Evolutionary conservation across 768 basidiomycete species (phyloP).

Genomic region (Kwoniella heveanensis): DNA sequence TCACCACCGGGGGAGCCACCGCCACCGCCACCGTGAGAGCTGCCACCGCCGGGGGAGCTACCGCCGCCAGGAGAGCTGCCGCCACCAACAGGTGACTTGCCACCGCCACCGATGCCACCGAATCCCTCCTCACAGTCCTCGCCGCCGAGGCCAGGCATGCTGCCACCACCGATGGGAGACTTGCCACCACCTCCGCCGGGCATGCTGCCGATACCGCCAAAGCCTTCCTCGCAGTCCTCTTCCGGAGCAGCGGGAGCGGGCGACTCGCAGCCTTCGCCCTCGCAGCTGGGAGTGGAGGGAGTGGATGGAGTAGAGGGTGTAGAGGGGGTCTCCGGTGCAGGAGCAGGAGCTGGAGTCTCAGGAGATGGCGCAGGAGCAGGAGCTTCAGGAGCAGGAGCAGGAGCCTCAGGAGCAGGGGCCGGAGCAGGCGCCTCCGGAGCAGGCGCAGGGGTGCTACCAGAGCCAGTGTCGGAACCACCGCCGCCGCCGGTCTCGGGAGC

Average conservation of each 20-base stretch:
- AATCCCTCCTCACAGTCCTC: background rate
- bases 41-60: background rate
- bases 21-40: background rate
- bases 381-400: conserved; percentile 6
- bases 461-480: conserved; percentile 2
- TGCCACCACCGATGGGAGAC: conserved; percentile 6
- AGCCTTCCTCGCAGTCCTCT: background rate
- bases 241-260: background rate
- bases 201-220: background rate
- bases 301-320: background rate
- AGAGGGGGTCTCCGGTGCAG: background rate
- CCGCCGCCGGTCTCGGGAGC: conserved; percentile 5
- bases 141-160: conserved; percentile 6
- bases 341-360: background rate
- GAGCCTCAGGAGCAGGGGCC: background rate
- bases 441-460: conserved; percentile 9
- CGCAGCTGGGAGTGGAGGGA: conserved; percentile 5
- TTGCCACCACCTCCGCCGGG: conserved; percentile 1
- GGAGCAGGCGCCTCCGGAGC: conserved; percentile 4
- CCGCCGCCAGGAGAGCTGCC: background rate
- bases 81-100: background rate
- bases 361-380: conserved; percentile 7
- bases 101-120: conserved; percentile 4
- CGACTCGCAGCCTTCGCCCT: conserved; percentile 9
- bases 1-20: background rate